Evolutionary conservation across 2,329 filamentous ascomycete genomes (phyloP), one percentile per base, ranked within the genome.

Genomic region (Bretziella fagacearum): DNA sequence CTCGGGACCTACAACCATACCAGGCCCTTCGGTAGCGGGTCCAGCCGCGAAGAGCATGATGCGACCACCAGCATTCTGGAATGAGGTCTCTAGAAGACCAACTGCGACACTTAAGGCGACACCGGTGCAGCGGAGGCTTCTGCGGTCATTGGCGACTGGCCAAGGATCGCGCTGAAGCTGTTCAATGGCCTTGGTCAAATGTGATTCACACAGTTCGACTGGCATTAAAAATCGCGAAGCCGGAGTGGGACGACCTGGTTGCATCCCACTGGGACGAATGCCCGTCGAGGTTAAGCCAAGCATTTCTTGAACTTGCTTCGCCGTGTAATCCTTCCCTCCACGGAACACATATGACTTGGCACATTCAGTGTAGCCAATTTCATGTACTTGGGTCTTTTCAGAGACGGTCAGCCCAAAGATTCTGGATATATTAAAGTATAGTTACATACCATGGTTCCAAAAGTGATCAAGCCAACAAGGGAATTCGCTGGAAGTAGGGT

Each of bases 301-400:
- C 91, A 98, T 98, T 59, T 98, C 91, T 63, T 96, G 89, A n/a
- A 98, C 86, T 61, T 96, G 87, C 67, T 96, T 96, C 46, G 87
- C 84, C n/a, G 79, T 74, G 63, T 98, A 98, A 58, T 98, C 91
- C 69, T 96, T 98, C 70, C 79, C 95, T 32, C 91, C 91, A 48
- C 89, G 78, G 72, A 98, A 98, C 35, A 98, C 91, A 58, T 95
- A 98, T 4, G 89, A 95, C 65, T 96, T 98, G 54, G 91, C 85
- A 64, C 91, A 98, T 64, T 96, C 91, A 47, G 84, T 87, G 60
- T 98, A 98, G 47, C 91, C 91, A 55, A 98, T 84, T 65, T 98
- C 91, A 61, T 98, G 91, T 15, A 98, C 85, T 74, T 95, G 87
- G 26, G 85, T 78, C 82, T 86, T 20, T 17, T 8, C 13, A 2